phyloP scores from a whole-genome alignment of 1,284 basidiomycete genomes.

The Ceraceosorus guamensis region DNA sequence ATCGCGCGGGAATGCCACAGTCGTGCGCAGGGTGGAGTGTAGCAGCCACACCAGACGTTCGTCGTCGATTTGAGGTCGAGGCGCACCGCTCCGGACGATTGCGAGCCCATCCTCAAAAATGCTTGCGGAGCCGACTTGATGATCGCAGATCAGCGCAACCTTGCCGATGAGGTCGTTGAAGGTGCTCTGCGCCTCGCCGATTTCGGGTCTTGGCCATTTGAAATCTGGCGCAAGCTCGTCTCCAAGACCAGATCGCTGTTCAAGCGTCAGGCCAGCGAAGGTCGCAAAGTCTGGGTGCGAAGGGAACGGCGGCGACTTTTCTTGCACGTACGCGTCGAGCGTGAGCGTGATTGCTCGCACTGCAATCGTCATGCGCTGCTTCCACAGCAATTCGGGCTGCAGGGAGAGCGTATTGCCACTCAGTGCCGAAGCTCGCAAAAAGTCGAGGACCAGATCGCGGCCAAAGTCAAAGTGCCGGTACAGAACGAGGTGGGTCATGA shows the following conservation, averaged over 20 bases:
- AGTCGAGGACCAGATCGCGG: constrained; percentile 63
- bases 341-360: constrained; percentile 72
- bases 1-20: constrained; percentile 60
- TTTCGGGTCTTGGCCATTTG: constrained; percentile 56
- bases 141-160: constrained; percentile 62
- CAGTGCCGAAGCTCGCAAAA: constrained; percentile 33
- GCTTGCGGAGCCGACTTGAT: constrained; percentile 66
- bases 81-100: neutral
- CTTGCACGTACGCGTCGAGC: constrained; percentile 64
- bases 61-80: constrained; percentile 34
- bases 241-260: constrained; percentile 17
- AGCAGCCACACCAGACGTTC: constrained; percentile 54
- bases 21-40: constrained; percentile 56
- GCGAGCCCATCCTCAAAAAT: constrained; percentile 63
- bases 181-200: constrained; percentile 68
- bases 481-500: constrained; percentile 73
- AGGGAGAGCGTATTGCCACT: constrained; percentile 34
- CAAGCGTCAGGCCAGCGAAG: constrained; percentile 43
- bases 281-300: constrained; percentile 60
- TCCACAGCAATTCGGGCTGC: constrained; percentile 36
- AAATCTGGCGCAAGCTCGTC: constrained; percentile 31
- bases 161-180: constrained; percentile 60
- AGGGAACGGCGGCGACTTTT: constrained; percentile 65
- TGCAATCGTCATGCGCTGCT: constrained; percentile 61
- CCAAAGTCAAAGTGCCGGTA: constrained; percentile 81